Conservation (phyloP, 2,329 filamentous ascomycete genomes). For the Dactylellina leptospora region DNA sequence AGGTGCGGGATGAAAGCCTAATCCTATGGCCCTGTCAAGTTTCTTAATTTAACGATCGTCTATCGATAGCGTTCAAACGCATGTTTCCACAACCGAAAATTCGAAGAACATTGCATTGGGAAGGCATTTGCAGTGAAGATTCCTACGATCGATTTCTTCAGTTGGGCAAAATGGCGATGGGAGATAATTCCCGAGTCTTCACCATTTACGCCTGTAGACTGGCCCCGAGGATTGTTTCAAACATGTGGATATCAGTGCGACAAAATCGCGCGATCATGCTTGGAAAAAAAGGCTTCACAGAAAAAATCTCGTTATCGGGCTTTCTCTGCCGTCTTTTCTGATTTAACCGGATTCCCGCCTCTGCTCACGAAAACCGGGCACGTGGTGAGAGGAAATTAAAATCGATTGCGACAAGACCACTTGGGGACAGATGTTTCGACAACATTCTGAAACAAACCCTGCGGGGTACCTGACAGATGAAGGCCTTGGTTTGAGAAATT, state of each 20-base stretch:
- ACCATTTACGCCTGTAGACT: not conserved
- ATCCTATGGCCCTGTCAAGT: not conserved
- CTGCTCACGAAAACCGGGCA: slow-evolving; percentile 11
- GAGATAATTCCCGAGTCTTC: not conserved
- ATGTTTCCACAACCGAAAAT: slow-evolving; percentile 38
- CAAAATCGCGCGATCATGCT: slow-evolving; percentile 53
- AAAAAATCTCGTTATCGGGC: not conserved
- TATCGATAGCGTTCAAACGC: slow-evolving; percentile 39
- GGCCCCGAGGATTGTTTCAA: slow-evolving; percentile 30
- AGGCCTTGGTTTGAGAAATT: slow-evolving; percentile 19
- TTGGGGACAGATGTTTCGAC: slow-evolving; percentile 10
- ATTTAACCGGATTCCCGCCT: slow-evolving; percentile 36
- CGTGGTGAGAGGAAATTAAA: slow-evolving; percentile 22
- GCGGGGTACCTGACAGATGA: slow-evolving; percentile 19
- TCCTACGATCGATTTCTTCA: no score
- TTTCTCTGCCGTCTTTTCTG: slow-evolving; percentile 35
- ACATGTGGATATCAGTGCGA: slow-evolving; percentile 45
- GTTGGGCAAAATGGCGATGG: not conserved
- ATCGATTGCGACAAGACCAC: not conserved
- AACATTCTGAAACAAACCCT: slow-evolving; percentile 20
- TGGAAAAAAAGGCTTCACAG: slow-evolving; percentile 1
- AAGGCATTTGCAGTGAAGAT: no score
- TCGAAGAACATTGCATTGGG: no score
- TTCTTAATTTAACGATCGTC: slow-evolving; percentile 31
- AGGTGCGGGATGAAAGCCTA: slow-evolving; percentile 18